Evolutionary conservation across 768 basidiomycete genomes (phyloP).

Genomic region (Dictyophora rubrovolvata): DNA sequence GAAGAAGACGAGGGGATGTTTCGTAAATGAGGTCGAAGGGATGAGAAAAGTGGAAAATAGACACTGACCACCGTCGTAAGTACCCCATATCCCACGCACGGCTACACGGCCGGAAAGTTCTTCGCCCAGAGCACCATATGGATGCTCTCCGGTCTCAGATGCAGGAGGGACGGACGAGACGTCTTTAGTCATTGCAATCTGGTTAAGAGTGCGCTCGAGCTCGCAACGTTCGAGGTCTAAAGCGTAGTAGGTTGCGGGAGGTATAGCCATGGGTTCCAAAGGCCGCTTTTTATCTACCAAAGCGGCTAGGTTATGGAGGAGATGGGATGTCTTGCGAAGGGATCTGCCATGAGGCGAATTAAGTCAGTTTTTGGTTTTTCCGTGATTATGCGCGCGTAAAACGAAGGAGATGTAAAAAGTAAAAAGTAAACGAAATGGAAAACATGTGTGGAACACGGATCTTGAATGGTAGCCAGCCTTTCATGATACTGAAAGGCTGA

Average conservation of each 20-base stretch:
- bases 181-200: slow-evolving; percentile 53
- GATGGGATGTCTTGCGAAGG: slow-evolving; percentile 79
- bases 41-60: neutral
- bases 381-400: no score
- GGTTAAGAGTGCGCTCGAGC: slow-evolving; percentile 65
- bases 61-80: slow-evolving; percentile 65
- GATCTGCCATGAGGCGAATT: slow-evolving; percentile 36
- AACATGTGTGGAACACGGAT: neutral
- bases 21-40: neutral
- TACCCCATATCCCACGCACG: slow-evolving; percentile 81
- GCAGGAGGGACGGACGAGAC: neutral
- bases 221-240: slow-evolving; percentile 88
- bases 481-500: no score
- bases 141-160: neutral
- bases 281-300: slow-evolving; percentile 26
- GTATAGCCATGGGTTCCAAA: slow-evolving; percentile 16
- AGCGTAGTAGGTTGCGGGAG: slow-evolving; percentile 76
- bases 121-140: slow-evolving; percentile 29
- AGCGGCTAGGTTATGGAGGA: slow-evolving; percentile 61
- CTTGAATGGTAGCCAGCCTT: neutral
- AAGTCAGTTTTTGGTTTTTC: neutral
- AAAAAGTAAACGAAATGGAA: neutral
- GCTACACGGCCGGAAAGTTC: slow-evolving; percentile 61
- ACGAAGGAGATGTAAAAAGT: no score
- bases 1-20: neutral